Percentiles rank a stretch among this genome's conserved stretches.
Evolutionary conservation across 169 alveolate genomes (phyloP).

Genomic region (Babesia bigemina): DNA sequence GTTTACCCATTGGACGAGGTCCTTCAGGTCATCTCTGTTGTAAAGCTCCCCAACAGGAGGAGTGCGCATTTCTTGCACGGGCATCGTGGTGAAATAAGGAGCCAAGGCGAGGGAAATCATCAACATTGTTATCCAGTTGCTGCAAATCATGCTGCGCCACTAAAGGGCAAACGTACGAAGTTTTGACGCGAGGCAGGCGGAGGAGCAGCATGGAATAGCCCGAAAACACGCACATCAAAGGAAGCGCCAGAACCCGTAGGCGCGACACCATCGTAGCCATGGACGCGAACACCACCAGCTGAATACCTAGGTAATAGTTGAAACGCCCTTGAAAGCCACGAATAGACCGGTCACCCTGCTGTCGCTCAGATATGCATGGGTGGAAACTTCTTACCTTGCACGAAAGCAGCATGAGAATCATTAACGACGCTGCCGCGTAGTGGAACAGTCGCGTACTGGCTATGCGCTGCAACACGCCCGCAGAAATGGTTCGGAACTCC

Average conservation of each 20-base stretch:
- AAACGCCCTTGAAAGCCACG: background rate
- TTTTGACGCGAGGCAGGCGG: conserved; percentile 3
- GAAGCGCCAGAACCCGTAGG: conserved; percentile 49
- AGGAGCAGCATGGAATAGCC: conserved; percentile 5
- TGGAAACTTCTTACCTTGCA: background rate
- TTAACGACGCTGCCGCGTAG: background rate
- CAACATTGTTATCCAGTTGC: conserved; percentile 6
- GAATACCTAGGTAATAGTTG: conserved; percentile 13
- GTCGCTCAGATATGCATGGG: background rate
- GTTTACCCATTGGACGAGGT: conserved; percentile 50
- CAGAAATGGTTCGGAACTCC: conserved; percentile 39
- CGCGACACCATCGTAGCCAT: conserved; percentile 40
- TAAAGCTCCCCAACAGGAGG: conserved; percentile 51
- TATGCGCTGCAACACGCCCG: background rate
- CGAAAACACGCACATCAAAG: conserved; percentile 40
- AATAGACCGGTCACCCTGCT: background rate
- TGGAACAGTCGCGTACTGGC: conserved; percentile 19
- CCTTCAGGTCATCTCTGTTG: conserved; percentile 23
- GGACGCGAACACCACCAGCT: background rate
- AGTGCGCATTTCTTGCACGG: conserved; percentile 15
- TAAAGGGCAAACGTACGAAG: background rate
- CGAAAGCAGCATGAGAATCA: background rate
- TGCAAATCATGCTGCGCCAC: background rate
- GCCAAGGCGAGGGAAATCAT: conserved; percentile 7
- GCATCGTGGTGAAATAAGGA: conserved; percentile 24